Conservation (phyloP, 306 rosid genomes). For the Citrullus amarus region DNA sequence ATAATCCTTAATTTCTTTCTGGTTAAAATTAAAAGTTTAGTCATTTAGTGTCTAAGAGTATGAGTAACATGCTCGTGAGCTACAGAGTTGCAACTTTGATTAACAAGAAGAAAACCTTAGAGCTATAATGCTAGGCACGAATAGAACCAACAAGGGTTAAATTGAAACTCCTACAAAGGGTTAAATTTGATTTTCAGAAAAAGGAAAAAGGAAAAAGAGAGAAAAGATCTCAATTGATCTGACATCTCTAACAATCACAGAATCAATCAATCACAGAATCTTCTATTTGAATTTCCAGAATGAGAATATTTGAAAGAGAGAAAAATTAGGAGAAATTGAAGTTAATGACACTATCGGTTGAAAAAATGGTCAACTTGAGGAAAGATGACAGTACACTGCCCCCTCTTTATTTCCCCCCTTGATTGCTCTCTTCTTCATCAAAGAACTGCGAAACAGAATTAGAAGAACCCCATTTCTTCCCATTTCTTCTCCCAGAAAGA, state of each 20-base stretch:
- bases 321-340: not conserved
- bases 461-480: not conserved
- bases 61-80: no score
- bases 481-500: not conserved
- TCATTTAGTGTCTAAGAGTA: no score
- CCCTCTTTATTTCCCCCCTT: not conserved
- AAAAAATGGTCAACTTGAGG: not conserved
- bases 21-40: no score
- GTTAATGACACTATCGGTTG: not conserved
- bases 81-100: no score
- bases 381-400: not conserved
- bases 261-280: not conserved
- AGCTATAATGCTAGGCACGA: no score
- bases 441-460: not conserved
- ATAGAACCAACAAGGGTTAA: no score
- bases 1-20: no score
- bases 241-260: not conserved
- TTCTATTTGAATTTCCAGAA: not conserved
- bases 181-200: not conserved
- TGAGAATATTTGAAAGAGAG: not conserved
- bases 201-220: no score
- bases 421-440: not conserved
- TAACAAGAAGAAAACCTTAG: no score
- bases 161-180: no score
- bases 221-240: not conserved